Evolutionary conservation across 2,329 filamentous ascomycete genomes (phyloP).

Genomic region (Fusarium armeniacum): DNA sequence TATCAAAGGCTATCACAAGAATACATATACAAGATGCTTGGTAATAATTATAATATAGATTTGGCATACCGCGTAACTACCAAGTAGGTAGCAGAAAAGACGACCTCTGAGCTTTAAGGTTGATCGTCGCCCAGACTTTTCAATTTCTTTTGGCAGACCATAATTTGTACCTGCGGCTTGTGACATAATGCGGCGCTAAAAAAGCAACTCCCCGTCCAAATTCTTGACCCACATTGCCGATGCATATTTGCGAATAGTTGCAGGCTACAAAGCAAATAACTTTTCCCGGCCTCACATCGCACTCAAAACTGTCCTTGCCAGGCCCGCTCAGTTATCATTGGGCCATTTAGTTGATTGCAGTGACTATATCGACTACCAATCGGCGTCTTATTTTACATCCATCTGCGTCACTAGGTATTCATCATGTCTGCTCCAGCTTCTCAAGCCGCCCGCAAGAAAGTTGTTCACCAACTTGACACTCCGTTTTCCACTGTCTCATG

Average conservation of each 20-base stretch:
- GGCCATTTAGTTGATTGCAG: neutral
- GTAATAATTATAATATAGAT: neutral
- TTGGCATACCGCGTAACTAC: neutral
- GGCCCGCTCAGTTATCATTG: neutral
- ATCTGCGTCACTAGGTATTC: neutral
- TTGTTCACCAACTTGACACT: conserved; percentile 74
- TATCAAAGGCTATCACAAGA: neutral
- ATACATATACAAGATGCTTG: neutral
- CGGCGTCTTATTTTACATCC: neutral
- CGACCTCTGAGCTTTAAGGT: too few relatives aligned
- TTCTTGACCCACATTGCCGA: conserved; percentile 28
- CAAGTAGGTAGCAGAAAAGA: too few relatives aligned
- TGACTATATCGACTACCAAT: neutral
- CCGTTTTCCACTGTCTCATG: conserved; percentile 73
- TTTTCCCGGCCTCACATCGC: conserved; percentile 14
- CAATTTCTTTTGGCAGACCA: conserved; percentile 6
- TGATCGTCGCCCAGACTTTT: conserved; percentile 10
- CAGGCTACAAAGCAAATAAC: conserved; percentile 2
- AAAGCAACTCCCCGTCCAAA: conserved; percentile 35
- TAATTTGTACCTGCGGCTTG: conserved; percentile 29
- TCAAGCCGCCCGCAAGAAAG: conserved; percentile 63
- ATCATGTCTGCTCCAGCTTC: conserved; percentile 48
- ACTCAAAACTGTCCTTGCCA: neutral
- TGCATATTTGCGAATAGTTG: conserved; percentile 33
- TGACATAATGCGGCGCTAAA: conserved; percentile 35